These are phyloP conservation scores for Saccharomycopsis crataegensis DNA, from an alignment of 1,139 yeast species.

Conservation along the genomic window DNA sequence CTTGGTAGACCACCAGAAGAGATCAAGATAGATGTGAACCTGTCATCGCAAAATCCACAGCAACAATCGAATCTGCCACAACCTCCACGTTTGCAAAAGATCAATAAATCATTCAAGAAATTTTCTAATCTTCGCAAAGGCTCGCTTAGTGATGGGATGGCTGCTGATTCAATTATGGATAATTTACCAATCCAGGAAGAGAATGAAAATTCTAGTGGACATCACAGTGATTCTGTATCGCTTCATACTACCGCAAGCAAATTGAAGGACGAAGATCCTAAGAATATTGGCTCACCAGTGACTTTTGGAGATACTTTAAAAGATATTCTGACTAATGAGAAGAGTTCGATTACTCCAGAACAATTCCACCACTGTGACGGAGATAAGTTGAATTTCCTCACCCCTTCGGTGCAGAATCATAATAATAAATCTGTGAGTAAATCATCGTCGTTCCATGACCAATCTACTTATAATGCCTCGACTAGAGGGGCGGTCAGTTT, in stretches of 20 bases:
- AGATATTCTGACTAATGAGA: neutral
- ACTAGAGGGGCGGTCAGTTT: neutral
- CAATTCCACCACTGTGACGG: neutral
- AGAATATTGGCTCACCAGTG: neutral
- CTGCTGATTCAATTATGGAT: neutral
- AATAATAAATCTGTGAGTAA: conserved; percentile 6
- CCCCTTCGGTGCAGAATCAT: too few species aligned
- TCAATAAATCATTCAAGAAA: conserved; percentile 3
- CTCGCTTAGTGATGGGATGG: neutral
- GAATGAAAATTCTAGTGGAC: neutral
- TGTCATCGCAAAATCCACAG: conserved; percentile 20
- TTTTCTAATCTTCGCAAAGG: conserved; percentile 5
- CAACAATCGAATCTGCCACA: conserved; percentile 11
- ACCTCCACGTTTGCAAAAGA: conserved; percentile 1
- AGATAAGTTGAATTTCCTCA: neutral
- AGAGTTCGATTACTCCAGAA: neutral
- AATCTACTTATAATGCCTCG: neutral
- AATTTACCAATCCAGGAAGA: neutral
- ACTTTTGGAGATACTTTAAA: neutral
- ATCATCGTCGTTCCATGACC: conserved; percentile 9
- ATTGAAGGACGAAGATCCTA: neutral
- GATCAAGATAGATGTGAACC: neutral
- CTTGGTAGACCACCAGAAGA: conserved; percentile 33
- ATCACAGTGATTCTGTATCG: conserved; percentile 3
- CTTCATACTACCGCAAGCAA: conserved; percentile 1